phyloP scores from a whole-genome alignment of 371 early-diverging fungal species.

The Mucor velutinosus region DNA sequence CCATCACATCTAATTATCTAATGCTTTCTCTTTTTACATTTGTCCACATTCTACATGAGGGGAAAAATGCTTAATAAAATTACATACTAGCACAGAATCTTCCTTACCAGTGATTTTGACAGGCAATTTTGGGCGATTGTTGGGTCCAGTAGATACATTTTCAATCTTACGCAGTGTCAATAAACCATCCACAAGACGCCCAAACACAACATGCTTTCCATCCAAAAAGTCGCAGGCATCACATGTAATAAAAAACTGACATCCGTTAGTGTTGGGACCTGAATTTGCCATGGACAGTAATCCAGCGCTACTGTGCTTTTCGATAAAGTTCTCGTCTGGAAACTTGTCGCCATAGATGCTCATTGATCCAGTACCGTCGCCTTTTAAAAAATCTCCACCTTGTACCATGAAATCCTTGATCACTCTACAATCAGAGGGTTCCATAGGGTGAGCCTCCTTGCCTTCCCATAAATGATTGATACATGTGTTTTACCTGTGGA shows the following conservation, averaged over 20 bases:
- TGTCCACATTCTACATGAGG: conserved; percentile 26
- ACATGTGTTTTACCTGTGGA: conserved; percentile 74
- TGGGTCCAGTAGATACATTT: conserved; percentile 88
- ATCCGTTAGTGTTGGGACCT: conserved; percentile 94
- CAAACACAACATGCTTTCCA: conserved; percentile 92
- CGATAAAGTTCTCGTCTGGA: conserved; percentile 94
- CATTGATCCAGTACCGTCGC: conserved; percentile 97
- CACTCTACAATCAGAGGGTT: conserved; percentile 49
- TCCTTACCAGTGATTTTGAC: conserved; percentile 82
- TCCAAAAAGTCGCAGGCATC: conserved; percentile 88
- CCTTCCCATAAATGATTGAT: not conserved
- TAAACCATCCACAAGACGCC: conserved; percentile 87
- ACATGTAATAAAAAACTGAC: conserved; percentile 97
- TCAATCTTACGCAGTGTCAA: conserved; percentile 90
- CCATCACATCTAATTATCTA: not conserved
- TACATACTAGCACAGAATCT: not conserved
- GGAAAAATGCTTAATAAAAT: not conserved
- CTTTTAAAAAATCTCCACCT: conserved; percentile 93
- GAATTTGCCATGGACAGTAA: conserved; percentile 98
- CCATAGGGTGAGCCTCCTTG: not conserved
- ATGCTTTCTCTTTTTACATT: conserved; percentile 17
- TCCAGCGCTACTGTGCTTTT: conserved; percentile 92
- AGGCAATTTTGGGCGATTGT: conserved; percentile 87
- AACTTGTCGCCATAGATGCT: conserved; percentile 98
- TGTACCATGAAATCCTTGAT: conserved; percentile 99